Conservation (phyloP, 2,329 filamentous ascomycete species). For the Alternaria tenuissima region DNA sequence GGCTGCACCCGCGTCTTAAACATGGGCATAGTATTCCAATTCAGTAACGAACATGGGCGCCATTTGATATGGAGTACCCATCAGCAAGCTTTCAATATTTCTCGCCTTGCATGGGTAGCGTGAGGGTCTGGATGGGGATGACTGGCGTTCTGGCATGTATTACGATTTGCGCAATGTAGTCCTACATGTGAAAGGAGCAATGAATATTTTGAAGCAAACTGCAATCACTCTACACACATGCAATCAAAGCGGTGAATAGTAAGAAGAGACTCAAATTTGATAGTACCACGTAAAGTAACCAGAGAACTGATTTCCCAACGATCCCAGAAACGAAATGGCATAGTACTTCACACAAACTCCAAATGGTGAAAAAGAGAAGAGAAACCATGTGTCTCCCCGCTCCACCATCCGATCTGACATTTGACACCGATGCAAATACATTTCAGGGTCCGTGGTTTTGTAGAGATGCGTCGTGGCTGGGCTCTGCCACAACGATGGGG, state of each 20-base stretch:
- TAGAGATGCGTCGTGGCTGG: constrained; percentile 22
- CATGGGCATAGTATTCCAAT: neutral
- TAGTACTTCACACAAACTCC: constrained; percentile 50
- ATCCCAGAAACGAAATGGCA: constrained; percentile 46
- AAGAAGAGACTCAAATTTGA: constrained; percentile 51
- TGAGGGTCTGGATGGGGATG: constrained; percentile 3
- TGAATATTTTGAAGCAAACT: neutral
- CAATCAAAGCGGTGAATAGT: constrained; percentile 35
- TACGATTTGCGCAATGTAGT: constrained; percentile 12
- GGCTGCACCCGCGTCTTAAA: constrained; percentile 24
- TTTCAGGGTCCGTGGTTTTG: constrained; percentile 36
- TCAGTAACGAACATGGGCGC: neutral
- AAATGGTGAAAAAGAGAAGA: constrained; percentile 46
- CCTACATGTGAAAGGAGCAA: constrained; percentile 13
- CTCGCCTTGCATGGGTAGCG: constrained; percentile 19
- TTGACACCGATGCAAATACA: constrained; percentile 46
- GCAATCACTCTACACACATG: neutral
- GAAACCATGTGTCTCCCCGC: constrained; percentile 34
- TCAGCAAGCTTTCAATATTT: constrained; percentile 17
- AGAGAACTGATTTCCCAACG: constrained; percentile 48
- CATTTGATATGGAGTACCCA: constrained; percentile 22
- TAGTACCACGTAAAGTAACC: constrained; percentile 49
- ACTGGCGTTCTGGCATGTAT: constrained; percentile 21
- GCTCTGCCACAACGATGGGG: constrained; percentile 27
- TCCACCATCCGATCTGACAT: constrained; percentile 49